Base-by-base conservation (phyloP, 495 filamentous ascomycete genomes). In the Hypomontagnella submonticulosa region DNA sequence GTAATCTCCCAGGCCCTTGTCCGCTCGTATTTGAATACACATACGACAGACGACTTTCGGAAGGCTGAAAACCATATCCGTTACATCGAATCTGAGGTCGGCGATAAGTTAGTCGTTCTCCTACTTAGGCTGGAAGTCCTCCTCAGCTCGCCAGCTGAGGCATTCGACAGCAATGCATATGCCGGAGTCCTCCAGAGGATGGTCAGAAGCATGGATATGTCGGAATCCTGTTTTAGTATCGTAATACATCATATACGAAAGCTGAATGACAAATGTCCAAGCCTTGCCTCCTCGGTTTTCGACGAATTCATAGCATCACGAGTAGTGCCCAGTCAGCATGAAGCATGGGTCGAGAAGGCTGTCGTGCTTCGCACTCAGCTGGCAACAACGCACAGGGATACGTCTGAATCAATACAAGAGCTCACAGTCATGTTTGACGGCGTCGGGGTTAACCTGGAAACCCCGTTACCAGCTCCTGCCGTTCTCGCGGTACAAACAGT, bases 401-500 rank as follows among this genome's bases (percentile, higher is more conserved):
- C 62, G 20, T 33, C 20, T 8, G 67, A 71, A 54, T 66, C 63
- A 42, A 63, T 74, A 44, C 62, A 68, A 23, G 57, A 42, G 18
- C 68, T 74, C 36, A 33, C 55, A 42, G 32, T 32, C 23, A 44
- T 66, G 42, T 61, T 71, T 12, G 69, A 75, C 52, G 60, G 47
- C 37, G 37, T 71, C 42, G 57, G 64, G 12, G 60, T 60, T 34
- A 65, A 43, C 37, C 54, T 66, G 13, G 63, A 64, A 23, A 77
- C 70, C 13, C 64, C 80, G 4, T 61, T 88, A 44, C 73, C 83
- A 38, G 72, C 82, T 9, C 80, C 83, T 41, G 85, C 88, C 20
- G 87, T 89, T 10, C 83, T 91, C 64, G 90, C 89, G 47, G 85
- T 85, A 11, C 86, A 94, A 64, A 88, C 87, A 64, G 90, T 91